Base-by-base conservation (phyloP, 129 eudicot genomes). In the Chrysanthemum seticuspe region DNA sequence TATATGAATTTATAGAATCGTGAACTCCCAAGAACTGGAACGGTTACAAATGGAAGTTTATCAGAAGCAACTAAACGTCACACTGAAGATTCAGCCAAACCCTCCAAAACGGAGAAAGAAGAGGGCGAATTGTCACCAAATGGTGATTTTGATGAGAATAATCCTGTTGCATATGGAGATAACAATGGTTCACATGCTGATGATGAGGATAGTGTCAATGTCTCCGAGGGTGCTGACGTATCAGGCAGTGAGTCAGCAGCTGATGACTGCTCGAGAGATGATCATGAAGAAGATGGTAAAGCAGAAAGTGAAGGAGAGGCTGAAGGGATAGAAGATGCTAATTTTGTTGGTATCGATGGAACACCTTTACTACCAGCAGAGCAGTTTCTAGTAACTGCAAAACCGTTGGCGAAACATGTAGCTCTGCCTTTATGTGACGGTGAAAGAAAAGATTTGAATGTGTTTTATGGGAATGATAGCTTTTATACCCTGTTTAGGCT, bases 241-340 rank as follows among this genome's bases (percentile, higher is more conserved):
- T 94, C 99, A 2, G 99, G 84, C 47, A 94, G 97, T 55, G 99
- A 86, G 80, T 94, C 99, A 51, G 96, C 91, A 25, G 98, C 91
- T 58, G 96, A 90, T 60, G 97, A 88, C 72, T 83, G 87, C 76
- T 91, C 96, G 13, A 67, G 82, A 48, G 98, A 92, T 65, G 96
- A 83, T 80, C 82, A 76, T 67, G 96, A 92, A 76, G 97, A 87
- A 61, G 97, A 86, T 66, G 94, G 89, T 76, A 90, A 88, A 80
- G 96, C 81, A 44, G 98, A 94, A 80, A 94, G 98, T 79, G 98
- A 90, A 88, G 92, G 98, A 48, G 98, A 90, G 71, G 98, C 81
- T 12, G 98, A 92, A 63, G 92, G 90, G 27, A 66, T 74, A 34
- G 84, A 81, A 66, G 92, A 86, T 70, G 86, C 74, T 14, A 87